Conservation (phyloP, 345 rosid species). For the Salix exigua region DNA sequence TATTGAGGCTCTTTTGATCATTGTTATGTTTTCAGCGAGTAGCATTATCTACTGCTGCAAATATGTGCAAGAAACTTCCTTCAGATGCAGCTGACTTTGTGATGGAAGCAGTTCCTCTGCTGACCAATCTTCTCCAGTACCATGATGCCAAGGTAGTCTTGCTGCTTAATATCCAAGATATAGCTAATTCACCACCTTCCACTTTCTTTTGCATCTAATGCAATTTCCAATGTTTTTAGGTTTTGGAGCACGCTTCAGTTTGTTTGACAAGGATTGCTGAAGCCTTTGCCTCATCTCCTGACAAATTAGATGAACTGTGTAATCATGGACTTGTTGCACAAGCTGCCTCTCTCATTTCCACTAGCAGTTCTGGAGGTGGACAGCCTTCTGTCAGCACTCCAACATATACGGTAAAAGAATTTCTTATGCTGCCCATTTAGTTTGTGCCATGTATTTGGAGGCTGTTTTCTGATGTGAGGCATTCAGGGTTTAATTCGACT, state of each 20-base stretch:
- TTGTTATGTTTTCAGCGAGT: slow-evolving; percentile 59
- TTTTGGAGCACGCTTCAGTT: slow-evolving; percentile 94
- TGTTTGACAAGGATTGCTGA: slow-evolving; percentile 98
- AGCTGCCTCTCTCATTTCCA: slow-evolving; percentile 93
- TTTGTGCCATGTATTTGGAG: slow-evolving; percentile 5
- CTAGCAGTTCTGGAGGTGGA: slow-evolving; percentile 89
- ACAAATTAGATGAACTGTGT: slow-evolving; percentile 87
- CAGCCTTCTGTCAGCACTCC: slow-evolving; percentile 89
- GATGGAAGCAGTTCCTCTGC: slow-evolving; percentile 98
- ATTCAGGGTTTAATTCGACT: slow-evolving; percentile 90
- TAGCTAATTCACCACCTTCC: neutral
- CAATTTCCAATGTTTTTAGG: slow-evolving; percentile 45
- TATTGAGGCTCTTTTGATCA: neutral
- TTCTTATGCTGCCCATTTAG: neutral
- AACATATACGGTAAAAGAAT: slow-evolving; percentile 73
- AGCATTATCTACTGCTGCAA: slow-evolving; percentile 97
- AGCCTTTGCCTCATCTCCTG: slow-evolving; percentile 88
- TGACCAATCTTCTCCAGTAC: slow-evolving; percentile 95
- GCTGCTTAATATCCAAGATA: neutral
- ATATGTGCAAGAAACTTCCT: slow-evolving; percentile 99
- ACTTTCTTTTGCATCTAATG: slow-evolving; percentile 3
- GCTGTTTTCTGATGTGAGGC: slow-evolving; percentile 28
- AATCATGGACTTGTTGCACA: slow-evolving; percentile 94
- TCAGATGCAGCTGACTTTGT: slow-evolving; percentile 99
- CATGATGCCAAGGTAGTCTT: slow-evolving; percentile 84